Percentiles rank a stretch among this genome's conserved stretches.
phyloP scores from a whole-genome alignment of 176 grass and related monocot genomes.

The Tuctoria greenei region DNA sequence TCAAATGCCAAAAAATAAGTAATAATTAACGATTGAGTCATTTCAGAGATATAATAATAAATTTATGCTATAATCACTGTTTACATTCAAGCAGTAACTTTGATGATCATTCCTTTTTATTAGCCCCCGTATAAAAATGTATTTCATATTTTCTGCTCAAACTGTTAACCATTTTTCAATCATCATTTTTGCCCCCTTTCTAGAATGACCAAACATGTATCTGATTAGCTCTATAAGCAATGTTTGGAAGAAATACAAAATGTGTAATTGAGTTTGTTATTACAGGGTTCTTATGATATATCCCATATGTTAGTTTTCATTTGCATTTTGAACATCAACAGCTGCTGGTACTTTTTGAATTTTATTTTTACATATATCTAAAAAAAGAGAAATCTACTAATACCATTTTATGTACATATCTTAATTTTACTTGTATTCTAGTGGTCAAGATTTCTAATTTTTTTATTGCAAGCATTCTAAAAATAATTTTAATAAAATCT shows the following conservation, averaged over 20 bases:
- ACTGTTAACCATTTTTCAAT: not conserved
- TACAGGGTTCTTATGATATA: not conserved
- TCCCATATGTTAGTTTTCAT: not conserved
- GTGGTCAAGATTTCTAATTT: not conserved
- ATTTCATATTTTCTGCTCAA: not conserved
- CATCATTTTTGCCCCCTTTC: not conserved
- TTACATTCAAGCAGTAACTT: not conserved
- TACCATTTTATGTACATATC: not conserved
- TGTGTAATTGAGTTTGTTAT: constrained; percentile 10
- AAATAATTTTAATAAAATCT: not conserved
- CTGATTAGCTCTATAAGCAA: not conserved
- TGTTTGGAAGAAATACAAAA: constrained; percentile 15
- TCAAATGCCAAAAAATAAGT: constrained; percentile 9
- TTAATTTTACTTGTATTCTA: not conserved
- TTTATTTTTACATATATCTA: not conserved
- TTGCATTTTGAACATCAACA: not conserved
- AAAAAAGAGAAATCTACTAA: not conserved
- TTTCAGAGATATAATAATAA: not conserved
- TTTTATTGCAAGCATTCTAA: not conserved
- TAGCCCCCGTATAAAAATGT: not conserved
- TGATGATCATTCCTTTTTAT: not conserved
- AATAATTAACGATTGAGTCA: not conserved
- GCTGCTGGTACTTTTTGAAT: not conserved
- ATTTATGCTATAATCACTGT: not conserved
- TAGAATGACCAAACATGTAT: constrained; percentile 3